Evolutionary conservation across 805 yeast species (phyloP).

Genomic region (Trichomonascus vanleenenianus): DNA sequence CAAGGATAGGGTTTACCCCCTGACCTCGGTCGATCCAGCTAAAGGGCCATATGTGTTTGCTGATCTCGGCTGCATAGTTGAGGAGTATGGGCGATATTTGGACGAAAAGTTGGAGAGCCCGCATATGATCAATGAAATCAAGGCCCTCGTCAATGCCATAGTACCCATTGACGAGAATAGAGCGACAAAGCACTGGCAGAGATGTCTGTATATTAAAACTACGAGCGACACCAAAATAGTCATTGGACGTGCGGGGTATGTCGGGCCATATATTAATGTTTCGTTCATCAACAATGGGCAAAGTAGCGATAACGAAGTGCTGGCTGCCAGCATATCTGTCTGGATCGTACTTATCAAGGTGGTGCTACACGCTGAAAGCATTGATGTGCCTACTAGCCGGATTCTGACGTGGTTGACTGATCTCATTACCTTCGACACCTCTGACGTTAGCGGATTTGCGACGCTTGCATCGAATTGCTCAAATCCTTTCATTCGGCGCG

Average conservation of each 20-base stretch:
- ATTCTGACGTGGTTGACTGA: conserved; percentile 3
- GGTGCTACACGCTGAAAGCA: not conserved
- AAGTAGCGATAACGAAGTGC: not conserved
- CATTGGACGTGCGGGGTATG: not conserved
- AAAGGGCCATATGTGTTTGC: too few relatives aligned
- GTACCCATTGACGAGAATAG: too few relatives aligned
- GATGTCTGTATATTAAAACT: too few relatives aligned
- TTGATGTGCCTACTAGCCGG: not conserved
- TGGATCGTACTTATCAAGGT: not conserved
- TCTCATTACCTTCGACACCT: not conserved
- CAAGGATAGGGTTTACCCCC: too few relatives aligned
- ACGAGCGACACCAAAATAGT: too few relatives aligned
- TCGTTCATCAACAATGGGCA: not conserved
- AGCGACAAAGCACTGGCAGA: too few relatives aligned
- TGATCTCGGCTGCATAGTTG: too few relatives aligned
- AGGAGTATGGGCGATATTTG: too few relatives aligned
- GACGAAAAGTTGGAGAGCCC: too few relatives aligned
- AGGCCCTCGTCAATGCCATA: too few relatives aligned
- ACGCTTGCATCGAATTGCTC: not conserved
- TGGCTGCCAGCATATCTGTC: not conserved
- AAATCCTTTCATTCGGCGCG: not conserved
- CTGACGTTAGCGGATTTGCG: conserved; percentile 5
- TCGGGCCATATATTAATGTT: not conserved
- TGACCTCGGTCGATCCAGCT: too few relatives aligned
- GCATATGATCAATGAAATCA: too few relatives aligned